These are phyloP conservation scores for Pulveroboletus sp. DNA, from an alignment of 768 basidiomycete genomes.

Conservation along the genomic window DNA sequence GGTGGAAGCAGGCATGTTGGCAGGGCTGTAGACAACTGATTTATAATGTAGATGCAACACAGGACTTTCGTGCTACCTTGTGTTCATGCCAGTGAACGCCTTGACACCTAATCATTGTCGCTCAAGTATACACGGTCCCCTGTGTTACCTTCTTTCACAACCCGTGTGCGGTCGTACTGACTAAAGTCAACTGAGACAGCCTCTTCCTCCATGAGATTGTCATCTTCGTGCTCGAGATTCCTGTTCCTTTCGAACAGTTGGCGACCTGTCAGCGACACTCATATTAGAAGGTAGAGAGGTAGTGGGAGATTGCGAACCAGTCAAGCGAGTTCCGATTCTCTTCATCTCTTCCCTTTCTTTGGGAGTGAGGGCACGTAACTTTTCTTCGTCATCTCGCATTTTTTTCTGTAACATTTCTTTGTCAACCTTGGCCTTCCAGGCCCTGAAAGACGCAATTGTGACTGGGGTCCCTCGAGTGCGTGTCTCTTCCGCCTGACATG, in stretches of 20 bases:
- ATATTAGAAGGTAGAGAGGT: neutral
- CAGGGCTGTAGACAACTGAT: conserved; percentile 47
- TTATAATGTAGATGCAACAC: conserved; percentile 11
- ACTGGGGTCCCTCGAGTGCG: conserved; percentile 90
- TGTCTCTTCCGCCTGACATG: conserved; percentile 73
- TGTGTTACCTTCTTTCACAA: conserved; percentile 47
- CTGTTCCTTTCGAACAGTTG: conserved; percentile 87
- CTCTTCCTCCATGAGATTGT: conserved; percentile 77
- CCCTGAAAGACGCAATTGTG: conserved; percentile 71
- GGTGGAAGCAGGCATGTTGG: conserved; percentile 50
- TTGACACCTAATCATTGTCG: conserved; percentile 69
- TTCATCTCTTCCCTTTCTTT: conserved; percentile 87
- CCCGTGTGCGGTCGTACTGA: conserved; percentile 72
- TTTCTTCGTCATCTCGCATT: conserved; percentile 73
- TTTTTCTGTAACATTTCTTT: conserved; percentile 56
- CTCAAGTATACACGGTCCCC: conserved; percentile 69
- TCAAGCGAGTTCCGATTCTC: conserved; percentile 52
- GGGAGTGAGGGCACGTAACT: conserved; percentile 58
- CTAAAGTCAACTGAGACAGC: conserved; percentile 83
- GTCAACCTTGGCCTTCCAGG: conserved; percentile 79
- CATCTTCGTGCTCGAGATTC: conserved; percentile 68
- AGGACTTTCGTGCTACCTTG: conserved; percentile 5
- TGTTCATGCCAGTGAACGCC: neutral
- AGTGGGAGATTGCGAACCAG: conserved; percentile 46
- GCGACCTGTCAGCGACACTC: conserved; percentile 53